A percentile compares a stretch with the other conserved stretches of the same genome.
Conservation (phyloP, 2,329 filamentous ascomycete species). For the Neopestalotiopsis clavispora region DNA sequence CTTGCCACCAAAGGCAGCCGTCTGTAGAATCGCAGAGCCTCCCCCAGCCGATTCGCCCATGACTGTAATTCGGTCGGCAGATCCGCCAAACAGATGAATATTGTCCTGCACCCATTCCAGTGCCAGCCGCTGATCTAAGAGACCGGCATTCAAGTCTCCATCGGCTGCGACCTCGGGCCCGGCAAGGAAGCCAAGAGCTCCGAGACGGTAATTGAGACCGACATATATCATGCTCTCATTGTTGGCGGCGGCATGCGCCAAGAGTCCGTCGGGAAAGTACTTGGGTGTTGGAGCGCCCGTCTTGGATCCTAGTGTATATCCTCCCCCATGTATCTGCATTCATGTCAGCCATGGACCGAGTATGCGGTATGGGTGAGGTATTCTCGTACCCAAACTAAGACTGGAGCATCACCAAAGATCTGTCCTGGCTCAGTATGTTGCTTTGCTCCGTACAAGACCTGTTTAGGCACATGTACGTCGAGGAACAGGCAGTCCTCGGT, state of each 20-base stretch:
- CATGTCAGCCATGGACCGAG: neutral
- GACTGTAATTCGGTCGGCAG: neutral
- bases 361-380: neutral
- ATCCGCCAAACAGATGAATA: conserved; percentile 6
- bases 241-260: neutral
- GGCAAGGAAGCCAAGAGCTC: conserved; percentile 1
- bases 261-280: neutral
- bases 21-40: neutral
- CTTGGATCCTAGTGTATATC: conserved; percentile 3
- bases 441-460: neutral
- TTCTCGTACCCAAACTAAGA: neutral
- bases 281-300: neutral
- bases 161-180: neutral
- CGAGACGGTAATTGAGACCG: conserved; percentile 6
- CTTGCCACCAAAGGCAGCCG: neutral
- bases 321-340: conserved; percentile 3
- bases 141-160: conserved; percentile 2
- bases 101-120: conserved; percentile 10
- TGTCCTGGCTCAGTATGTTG: neutral
- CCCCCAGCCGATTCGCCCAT: conserved; percentile 10
- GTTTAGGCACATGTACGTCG: conserved; percentile 13
- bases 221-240: conserved; percentile 2
- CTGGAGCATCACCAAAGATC: neutral
- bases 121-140: neutral
- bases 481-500: conserved; percentile 20